Evolutionary conservation across 768 basidiomycete genomes (phyloP).

Genomic region (Steccherinum ochraceum): DNA sequence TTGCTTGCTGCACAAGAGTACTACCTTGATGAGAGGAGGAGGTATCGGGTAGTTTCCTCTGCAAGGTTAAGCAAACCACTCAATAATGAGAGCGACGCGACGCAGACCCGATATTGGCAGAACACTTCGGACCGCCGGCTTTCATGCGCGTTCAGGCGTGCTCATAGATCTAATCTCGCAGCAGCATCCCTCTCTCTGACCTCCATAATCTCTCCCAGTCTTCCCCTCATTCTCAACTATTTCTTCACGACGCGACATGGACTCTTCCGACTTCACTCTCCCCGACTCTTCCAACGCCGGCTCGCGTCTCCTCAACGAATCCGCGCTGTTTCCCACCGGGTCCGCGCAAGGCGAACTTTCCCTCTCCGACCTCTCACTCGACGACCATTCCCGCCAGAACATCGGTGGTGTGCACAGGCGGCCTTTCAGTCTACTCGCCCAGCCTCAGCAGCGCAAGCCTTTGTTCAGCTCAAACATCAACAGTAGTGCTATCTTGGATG

Average conservation of each 20-base stretch:
- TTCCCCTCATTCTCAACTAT: neutral
- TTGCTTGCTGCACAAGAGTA: too few relatives aligned
- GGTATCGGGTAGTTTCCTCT: too few relatives aligned
- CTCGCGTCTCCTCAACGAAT: slow-evolving; percentile 43
- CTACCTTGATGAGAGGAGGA: too few relatives aligned
- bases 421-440: slow-evolving; percentile 27
- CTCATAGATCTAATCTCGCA: too few relatives aligned
- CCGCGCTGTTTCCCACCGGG: slow-evolving; percentile 26
- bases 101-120: neutral
- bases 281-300: slow-evolving; percentile 15
- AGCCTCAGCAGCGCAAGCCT: slow-evolving; percentile 10
- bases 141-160: too few relatives aligned
- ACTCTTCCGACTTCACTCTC: slow-evolving; percentile 23
- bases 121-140: too few relatives aligned
- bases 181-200: too few relatives aligned
- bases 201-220: too few relatives aligned
- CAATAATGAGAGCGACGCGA: neutral
- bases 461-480: neutral
- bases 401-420: slow-evolving; percentile 9
- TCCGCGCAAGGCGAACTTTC: slow-evolving; percentile 40
- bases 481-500: neutral
- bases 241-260: slow-evolving; percentile 25
- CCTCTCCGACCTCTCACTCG: slow-evolving; percentile 47
- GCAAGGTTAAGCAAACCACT: too few relatives aligned
- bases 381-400: slow-evolving; percentile 21